Conservation (phyloP, 1,139 yeast genomes). For the Spencermartinsiella ligniputridi region DNA sequence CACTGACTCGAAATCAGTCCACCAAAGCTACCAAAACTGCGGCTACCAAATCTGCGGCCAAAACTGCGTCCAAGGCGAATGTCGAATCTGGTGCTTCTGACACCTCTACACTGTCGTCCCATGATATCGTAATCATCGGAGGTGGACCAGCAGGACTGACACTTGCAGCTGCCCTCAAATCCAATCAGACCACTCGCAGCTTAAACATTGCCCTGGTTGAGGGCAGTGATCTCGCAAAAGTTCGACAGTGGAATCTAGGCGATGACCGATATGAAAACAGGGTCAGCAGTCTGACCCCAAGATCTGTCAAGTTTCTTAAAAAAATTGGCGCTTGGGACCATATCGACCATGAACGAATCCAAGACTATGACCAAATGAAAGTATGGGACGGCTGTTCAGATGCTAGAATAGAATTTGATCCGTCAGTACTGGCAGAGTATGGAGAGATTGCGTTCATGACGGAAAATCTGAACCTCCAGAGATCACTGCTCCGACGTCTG, state of each 20-base stretch:
- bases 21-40: no score
- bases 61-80: no score
- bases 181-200: constrained; percentile 56
- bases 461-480: constrained; percentile 81
- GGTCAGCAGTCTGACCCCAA: constrained; percentile 82
- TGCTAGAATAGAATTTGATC: constrained; percentile 69
- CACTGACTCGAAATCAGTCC: no score
- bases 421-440: constrained; percentile 35
- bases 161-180: constrained; percentile 69
- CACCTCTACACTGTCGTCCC: not conserved
- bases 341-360: constrained; percentile 63
- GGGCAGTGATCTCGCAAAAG: constrained; percentile 54
- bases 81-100: no score
- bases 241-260: constrained; percentile 57
- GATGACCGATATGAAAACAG: constrained; percentile 61
- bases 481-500: constrained; percentile 56
- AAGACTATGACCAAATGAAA: constrained; percentile 72
- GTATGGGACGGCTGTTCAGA: constrained; percentile 83
- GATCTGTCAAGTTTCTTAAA: constrained; percentile 61
- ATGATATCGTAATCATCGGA: constrained; percentile 84
- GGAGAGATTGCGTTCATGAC: constrained; percentile 71
- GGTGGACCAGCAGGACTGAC: constrained; percentile 98
- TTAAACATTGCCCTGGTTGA: constrained; percentile 70
- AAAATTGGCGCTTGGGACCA: constrained; percentile 73
- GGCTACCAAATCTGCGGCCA: no score